Evolutionary conservation across 495 filamentous ascomycete species (phyloP), one percentile per base, ranked within the genome.

Genomic region (Penicillium cosmopolitanum): DNA sequence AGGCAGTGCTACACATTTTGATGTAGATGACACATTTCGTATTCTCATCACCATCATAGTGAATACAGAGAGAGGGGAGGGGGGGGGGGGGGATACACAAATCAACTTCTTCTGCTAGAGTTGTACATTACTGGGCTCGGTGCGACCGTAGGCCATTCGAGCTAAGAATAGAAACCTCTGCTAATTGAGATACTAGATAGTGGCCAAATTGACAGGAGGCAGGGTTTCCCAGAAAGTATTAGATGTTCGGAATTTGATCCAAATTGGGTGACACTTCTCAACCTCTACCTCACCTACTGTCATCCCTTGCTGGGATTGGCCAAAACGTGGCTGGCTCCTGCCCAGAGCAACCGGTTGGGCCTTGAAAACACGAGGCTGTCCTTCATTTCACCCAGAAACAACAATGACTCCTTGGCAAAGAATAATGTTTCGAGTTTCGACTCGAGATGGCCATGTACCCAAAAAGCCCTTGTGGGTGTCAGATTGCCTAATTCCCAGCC

Each of bases 241-340:
- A n/a, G 36, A 12, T 4, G 36, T 8, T 40, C 36, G n/a, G 12
- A 40, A 1, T 4, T 40, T 40, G 4, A 9, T 9, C 36, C 3
- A 40, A 35, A 51, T 43, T 56, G 46, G 53, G 58, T 47, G 36
- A 25, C 5, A 23, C 10, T 31, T 43, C 42, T 35, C 8, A 19
- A 18, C 46, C 23, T 10, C 46, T 25, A 48, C 19, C 6, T 28
- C 19, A 28, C 9, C 21, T 31, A 44, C 42, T 38, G 28, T 9
- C 36, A 43, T 54, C 66, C 66, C 66, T 69, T 69, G 64, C 66
- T 62, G 64, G 55, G 42, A 35, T 56, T 40, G 13, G 54, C 3
- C n/a, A 9, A 19, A 44, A 36, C 25, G 57, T 56, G 66, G 66
- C 64, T 68, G 66, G 63, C 46, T 28, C n/a, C 43, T 42, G 34